Evolutionary conservation across 2,329 filamentous ascomycete genomes (phyloP).

Genomic region (Arthrobotrys conoides): DNA sequence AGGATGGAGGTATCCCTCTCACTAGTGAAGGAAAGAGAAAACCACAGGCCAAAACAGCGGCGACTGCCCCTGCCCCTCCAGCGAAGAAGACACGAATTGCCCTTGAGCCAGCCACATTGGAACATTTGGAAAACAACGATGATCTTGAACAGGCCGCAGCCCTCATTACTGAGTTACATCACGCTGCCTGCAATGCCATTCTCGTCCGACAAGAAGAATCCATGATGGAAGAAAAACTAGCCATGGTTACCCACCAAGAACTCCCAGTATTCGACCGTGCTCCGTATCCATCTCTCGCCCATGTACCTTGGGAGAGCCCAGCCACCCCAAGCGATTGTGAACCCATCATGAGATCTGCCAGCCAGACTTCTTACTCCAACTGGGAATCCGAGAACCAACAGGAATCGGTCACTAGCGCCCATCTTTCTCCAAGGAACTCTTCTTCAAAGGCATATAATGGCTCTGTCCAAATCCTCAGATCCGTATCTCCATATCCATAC

Average conservation of each 20-base stretch:
- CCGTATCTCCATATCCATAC: constrained; percentile 58
- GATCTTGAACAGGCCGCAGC: constrained; percentile 98
- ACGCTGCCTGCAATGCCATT: constrained; percentile 84
- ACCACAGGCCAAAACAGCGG: constrained; percentile 79
- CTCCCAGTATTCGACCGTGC: constrained; percentile 66
- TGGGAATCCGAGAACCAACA: constrained; percentile 60
- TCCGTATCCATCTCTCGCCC: constrained; percentile 70
- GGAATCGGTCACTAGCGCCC: constrained; percentile 47
- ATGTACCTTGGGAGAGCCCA: constrained; percentile 66
- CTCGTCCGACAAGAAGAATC: constrained; percentile 73
- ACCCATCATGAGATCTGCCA: constrained; percentile 60
- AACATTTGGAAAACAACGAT: constrained; percentile 93
- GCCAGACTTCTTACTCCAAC: constrained; percentile 59
- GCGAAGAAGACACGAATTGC: constrained; percentile 70
- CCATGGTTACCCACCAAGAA: constrained; percentile 66
- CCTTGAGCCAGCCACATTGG: constrained; percentile 86
- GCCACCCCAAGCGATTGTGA: constrained; percentile 60
- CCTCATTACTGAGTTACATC: constrained; percentile 97
- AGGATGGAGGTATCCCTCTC: constrained; percentile 93
- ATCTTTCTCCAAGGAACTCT: constrained; percentile 53
- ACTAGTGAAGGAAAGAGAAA: constrained; percentile 95
- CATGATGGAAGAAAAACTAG: constrained; percentile 66
- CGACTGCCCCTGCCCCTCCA: constrained; percentile 46
- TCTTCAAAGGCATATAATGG: constrained; percentile 51
- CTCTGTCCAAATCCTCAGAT: constrained; percentile 47